Percentiles rank a stretch among this genome's conserved stretches.
phyloP scores from a whole-genome alignment of 805 yeast genomes.

The Blastobotrys terrestris region DNA sequence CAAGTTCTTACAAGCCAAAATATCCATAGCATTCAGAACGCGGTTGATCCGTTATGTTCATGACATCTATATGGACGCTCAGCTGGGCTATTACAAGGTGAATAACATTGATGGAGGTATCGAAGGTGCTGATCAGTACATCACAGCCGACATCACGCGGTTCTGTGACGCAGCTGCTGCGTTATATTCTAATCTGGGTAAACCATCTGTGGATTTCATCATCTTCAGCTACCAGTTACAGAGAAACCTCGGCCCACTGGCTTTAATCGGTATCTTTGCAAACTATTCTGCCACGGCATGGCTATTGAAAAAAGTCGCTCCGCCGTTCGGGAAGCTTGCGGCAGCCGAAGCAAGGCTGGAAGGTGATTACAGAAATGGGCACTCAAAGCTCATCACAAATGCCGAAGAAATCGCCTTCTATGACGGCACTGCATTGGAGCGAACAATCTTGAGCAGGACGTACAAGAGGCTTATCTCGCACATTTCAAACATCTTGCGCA shows the following conservation, averaged over 20 bases:
- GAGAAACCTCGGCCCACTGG: slow-evolving; percentile 81
- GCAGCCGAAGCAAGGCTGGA: slow-evolving; percentile 71
- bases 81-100: slow-evolving; percentile 76
- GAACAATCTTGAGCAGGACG: slow-evolving; percentile 52
- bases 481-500: slow-evolving; percentile 46
- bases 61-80: slow-evolving; percentile 77
- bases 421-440: slow-evolving; percentile 80
- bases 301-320: slow-evolving; percentile 65
- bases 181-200: slow-evolving; percentile 81
- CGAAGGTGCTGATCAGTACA: slow-evolving; percentile 77
- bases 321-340: slow-evolving; percentile 75
- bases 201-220: slow-evolving; percentile 80
- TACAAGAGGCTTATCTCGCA: slow-evolving; percentile 54
- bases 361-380: slow-evolving; percentile 84
- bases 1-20: slow-evolving; percentile 66
- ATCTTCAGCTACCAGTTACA: slow-evolving; percentile 79
- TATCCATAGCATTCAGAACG: slow-evolving; percentile 80
- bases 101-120: slow-evolving; percentile 47
- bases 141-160: slow-evolving; percentile 75
- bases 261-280: slow-evolving; percentile 71
- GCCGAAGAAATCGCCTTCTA: slow-evolving; percentile 93
- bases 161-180: slow-evolving; percentile 79
- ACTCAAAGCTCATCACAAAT: slow-evolving; percentile 76
- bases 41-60: slow-evolving; percentile 79
- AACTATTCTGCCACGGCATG: slow-evolving; percentile 79